Conservation (phyloP, 75 land plant species). For the Selaginella tamariscina region DNA sequence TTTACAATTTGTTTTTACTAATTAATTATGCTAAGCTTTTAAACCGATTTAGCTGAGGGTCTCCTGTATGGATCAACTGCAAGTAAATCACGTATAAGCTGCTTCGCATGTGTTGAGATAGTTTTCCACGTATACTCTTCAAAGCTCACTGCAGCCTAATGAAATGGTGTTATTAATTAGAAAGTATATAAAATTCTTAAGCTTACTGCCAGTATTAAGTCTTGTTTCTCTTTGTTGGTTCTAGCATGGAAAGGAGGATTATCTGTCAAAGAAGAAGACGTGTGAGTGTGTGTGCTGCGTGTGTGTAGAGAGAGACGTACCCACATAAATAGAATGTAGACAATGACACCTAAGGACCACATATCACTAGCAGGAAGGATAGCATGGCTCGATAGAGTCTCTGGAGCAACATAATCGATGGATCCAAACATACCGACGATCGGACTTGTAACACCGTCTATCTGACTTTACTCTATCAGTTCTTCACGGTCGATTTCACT, state of each 20-base stretch:
- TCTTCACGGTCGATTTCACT: too few species aligned
- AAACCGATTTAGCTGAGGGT: constrained; percentile 40
- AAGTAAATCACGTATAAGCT: constrained; percentile 39
- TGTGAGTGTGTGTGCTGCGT: too few species aligned
- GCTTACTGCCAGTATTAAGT: constrained; percentile 40
- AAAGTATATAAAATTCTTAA: not conserved
- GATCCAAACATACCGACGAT: too few species aligned
- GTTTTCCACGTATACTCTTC: constrained; percentile 54
- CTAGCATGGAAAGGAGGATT: constrained; percentile 52
- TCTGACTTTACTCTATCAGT: too few species aligned
- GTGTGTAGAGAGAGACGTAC: too few species aligned
- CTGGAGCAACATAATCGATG: too few species aligned
- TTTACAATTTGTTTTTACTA: too few species aligned
- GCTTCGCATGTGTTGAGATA: constrained; percentile 45
- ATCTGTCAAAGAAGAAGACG: too few species aligned
- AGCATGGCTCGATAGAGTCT: constrained; percentile 22
- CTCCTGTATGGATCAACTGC: constrained; percentile 38
- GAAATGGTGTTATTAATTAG: not conserved
- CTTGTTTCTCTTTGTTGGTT: constrained; percentile 46
- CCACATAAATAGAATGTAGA: constrained; percentile 54
- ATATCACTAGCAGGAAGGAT: constrained; percentile 38
- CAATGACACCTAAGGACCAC: constrained; percentile 55
- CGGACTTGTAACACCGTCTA: too few species aligned
- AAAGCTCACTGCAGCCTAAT: constrained; percentile 51
- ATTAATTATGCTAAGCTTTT: too few species aligned